Conservation (phyloP, 805 yeast species). For the Hanseniaspora opuntiae region DNA sequence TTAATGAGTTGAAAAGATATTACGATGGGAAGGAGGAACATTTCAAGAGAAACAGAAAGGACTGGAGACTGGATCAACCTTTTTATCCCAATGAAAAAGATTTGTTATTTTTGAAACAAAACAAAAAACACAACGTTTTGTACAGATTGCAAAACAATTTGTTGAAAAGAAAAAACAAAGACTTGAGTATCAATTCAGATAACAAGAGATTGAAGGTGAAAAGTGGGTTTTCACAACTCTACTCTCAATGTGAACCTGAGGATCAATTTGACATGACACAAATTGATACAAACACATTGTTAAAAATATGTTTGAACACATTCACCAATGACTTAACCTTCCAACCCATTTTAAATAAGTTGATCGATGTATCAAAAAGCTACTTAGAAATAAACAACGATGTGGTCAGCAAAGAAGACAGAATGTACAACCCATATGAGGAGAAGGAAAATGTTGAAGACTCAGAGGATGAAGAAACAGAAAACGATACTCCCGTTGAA, state of each 20-base stretch:
- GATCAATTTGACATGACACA: constrained; percentile 41
- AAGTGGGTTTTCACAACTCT: background rate
- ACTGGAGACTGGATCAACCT: constrained; percentile 14
- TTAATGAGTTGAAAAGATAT: constrained; percentile 8
- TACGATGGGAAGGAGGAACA: constrained; percentile 7
- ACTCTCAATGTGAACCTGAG: constrained; percentile 7
- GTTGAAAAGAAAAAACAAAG: constrained; percentile 9
- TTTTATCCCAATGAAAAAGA: constrained; percentile 21
- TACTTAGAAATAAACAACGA: constrained; percentile 7
- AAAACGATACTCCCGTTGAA: constrained; percentile 23
- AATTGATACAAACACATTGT: constrained; percentile 51
- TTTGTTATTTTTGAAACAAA: constrained; percentile 15
- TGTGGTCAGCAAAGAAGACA: constrained; percentile 11
- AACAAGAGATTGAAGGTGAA: constrained; percentile 1
- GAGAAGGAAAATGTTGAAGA: constrained; percentile 17
- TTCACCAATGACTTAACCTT: constrained; percentile 14
- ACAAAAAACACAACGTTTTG: background rate
- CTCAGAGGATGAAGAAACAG: constrained; percentile 23
- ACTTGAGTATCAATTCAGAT: background rate
- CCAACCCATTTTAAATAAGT: constrained; percentile 8
- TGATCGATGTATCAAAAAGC: constrained; percentile 6
- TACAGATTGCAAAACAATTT: constrained; percentile 4
- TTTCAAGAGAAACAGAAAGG: constrained; percentile 6
- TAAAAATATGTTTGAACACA: constrained; percentile 54
- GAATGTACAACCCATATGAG: constrained; percentile 14